Percentiles rank a stretch among this genome's conserved stretches.
phyloP scores from a whole-genome alignment of 31 red algal genomes.

The Asparagopsis taxiformis region DNA sequence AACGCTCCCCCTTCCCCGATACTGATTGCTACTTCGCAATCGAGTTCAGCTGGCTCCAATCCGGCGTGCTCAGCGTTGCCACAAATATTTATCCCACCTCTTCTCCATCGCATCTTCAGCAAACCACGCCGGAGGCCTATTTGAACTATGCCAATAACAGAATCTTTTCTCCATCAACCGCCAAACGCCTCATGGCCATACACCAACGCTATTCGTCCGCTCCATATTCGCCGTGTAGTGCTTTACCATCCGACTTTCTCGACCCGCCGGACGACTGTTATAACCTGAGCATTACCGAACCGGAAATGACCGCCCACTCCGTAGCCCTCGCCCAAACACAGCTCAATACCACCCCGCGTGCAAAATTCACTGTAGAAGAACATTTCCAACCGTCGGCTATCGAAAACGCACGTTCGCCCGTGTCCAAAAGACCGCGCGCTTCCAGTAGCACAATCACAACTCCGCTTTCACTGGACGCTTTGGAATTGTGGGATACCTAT shows the following conservation, averaged over 20 bases:
- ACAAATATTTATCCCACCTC: constrained; percentile 19
- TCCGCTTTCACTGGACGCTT: neutral
- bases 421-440: neutral
- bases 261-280: constrained; percentile 53
- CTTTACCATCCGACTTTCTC: constrained; percentile 17
- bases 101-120: neutral
- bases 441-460: neutral
- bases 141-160: constrained; percentile 23
- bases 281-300: constrained; percentile 18
- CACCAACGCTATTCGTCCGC: neutral
- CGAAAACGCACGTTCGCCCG: neutral
- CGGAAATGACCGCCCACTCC: constrained; percentile 1
- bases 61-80: constrained; percentile 35
- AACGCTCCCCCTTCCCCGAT: constrained; percentile 9
- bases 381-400: constrained; percentile 11
- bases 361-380: constrained; percentile 25
- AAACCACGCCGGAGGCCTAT: constrained; percentile 12
- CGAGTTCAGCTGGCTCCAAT: constrained; percentile 59
- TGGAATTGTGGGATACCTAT: constrained; percentile 30
- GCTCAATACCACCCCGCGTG: neutral
- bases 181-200: constrained; percentile 8
- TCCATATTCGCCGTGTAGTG: neutral
- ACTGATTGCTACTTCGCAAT: constrained; percentile 37
- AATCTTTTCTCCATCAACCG: constrained; percentile 23
- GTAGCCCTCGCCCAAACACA: neutral